Base-by-base conservation (phyloP, 1,284 basidiomycete species). In the Fistulinella cinereoalba region DNA sequence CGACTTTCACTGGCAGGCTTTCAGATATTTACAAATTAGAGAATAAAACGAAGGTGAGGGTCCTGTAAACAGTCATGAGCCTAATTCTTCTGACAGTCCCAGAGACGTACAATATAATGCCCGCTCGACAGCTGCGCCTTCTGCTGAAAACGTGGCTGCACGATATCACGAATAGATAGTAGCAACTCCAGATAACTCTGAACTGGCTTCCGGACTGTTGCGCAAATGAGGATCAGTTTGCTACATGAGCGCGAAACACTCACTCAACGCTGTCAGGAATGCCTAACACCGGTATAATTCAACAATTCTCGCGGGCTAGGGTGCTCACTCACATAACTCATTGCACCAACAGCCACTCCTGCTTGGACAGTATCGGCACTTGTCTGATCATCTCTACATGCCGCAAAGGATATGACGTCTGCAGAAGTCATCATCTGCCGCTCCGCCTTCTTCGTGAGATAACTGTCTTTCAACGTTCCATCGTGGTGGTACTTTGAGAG, bases 351-450 rank as follows among this genome's bases (percentile, higher is more conserved):
- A 0, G 79, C 75, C 6, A 72, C 65, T 12, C 75, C 77, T 23
- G 68, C 70, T 10, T 69, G 61, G 40, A 75, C 73, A 3, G 78
- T 80, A 53, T 81, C 80, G 0, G 75, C 75, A 53, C 77, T 86
- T 1, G 83, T 91, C 65, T 92, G 84, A 33, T 77, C 79, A 60
- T 93, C 90, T 57, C 84, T 80, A 65, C 90, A 92, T 6, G 85
- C 88, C 19, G 83, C 80, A 69, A 81, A 88, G 2, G 77, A 79
- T 45, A 84, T 80, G 11, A 79, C 77, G 51, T 82, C 80, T 6
- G 75, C 78, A 0, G 59, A 46, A 2, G 72, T 71, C 13, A 58
- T 58, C 42, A 72, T 73, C 29, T 58, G 51, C 31, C 56, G 55
- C 46, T 65, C 60, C 43, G 71, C 65, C 12, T 60, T 66, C 23